These are phyloP conservation scores for Hortiboletus rubellus DNA, from an alignment of 1,284 basidiomycete species.

Conservation along the genomic window DNA sequence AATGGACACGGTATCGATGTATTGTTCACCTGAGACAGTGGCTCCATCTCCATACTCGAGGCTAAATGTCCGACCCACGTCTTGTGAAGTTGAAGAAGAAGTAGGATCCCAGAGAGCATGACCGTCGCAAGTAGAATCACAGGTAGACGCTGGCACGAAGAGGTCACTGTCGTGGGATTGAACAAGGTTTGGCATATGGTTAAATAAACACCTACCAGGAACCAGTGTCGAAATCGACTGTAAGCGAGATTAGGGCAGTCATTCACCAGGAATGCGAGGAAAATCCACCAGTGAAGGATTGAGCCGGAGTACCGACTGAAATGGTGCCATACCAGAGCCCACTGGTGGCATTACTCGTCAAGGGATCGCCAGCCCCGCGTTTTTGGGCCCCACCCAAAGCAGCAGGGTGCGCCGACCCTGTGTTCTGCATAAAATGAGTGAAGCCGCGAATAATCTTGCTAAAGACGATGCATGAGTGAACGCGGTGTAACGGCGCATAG, in stretches of 20 bases:
- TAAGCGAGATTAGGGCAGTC: neutral
- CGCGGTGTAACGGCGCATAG: neutral
- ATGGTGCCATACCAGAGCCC: constrained; percentile 34
- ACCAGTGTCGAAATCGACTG: constrained; percentile 41
- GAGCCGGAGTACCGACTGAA: constrained; percentile 35
- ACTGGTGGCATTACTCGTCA: constrained; percentile 23
- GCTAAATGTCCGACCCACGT: constrained; percentile 39
- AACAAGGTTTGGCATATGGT: neutral
- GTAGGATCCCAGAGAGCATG: constrained; percentile 36
- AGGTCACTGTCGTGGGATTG: constrained; percentile 14
- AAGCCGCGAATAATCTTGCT: constrained; percentile 17
- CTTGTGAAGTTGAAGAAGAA: constrained; percentile 39
- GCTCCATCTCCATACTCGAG: constrained; percentile 58
- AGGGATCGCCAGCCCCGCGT: neutral
- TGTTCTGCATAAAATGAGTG: constrained; percentile 15
- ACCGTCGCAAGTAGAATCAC: constrained; percentile 29
- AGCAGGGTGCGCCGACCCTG: constrained; percentile 11
- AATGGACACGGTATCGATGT: constrained; percentile 48
- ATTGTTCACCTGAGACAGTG: constrained; percentile 51
- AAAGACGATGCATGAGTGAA: neutral
- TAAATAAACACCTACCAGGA: constrained; percentile 19
- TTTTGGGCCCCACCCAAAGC: neutral
- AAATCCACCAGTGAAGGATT: constrained; percentile 16
- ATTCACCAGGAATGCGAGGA: too few relatives aligned
- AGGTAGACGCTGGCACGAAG: constrained; percentile 21